A percentile compares a stretch with the other conserved stretches of the same genome.
Evolutionary conservation across 192 early-diverging fungal genomes (phyloP).

Genomic region (Spinellus fusiger): DNA sequence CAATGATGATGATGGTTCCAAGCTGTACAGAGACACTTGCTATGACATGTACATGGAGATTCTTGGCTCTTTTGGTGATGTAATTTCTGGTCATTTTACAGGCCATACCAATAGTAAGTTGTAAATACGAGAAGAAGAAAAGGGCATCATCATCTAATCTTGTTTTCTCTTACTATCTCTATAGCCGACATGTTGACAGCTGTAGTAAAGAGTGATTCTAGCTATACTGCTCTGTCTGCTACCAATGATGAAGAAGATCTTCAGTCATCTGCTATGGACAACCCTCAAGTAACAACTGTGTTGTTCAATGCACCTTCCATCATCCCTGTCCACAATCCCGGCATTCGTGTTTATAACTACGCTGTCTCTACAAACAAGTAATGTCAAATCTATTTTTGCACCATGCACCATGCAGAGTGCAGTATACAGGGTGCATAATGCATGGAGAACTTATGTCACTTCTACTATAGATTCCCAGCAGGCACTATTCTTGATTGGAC

Average conservation of each 20-base stretch:
- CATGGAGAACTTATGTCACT: background rate
- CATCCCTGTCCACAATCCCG: constrained; percentile 35
- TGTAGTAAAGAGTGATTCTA: background rate
- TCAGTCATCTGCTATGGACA: background rate
- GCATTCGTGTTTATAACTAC: constrained; percentile 34
- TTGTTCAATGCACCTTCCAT: constrained; percentile 37
- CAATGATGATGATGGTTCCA: constrained; percentile 12
- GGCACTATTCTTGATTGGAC: constrained; percentile 8
- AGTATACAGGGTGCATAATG: constrained; percentile 4
- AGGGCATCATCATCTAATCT: background rate
- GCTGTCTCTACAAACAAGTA: constrained; percentile 5
- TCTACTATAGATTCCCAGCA: constrained; percentile 16
- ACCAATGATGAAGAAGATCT: background rate
- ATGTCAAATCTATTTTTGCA: constrained; percentile 8
- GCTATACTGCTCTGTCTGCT: background rate
- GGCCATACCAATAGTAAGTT: constrained; percentile 32
- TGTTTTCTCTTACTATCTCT: background rate
- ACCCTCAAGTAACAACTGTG: background rate
- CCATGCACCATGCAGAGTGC: constrained; percentile 6
- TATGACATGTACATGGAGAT: constrained; percentile 21
- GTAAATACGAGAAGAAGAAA: background rate
- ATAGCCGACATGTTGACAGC: constrained; percentile 16
- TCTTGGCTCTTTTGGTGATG: constrained; percentile 27
- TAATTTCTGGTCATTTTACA: constrained; percentile 38
- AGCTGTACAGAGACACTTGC: constrained; percentile 18